Evolutionary conservation across 495 filamentous ascomycete genomes (phyloP).

Genomic region (Penicillium canescens): DNA sequence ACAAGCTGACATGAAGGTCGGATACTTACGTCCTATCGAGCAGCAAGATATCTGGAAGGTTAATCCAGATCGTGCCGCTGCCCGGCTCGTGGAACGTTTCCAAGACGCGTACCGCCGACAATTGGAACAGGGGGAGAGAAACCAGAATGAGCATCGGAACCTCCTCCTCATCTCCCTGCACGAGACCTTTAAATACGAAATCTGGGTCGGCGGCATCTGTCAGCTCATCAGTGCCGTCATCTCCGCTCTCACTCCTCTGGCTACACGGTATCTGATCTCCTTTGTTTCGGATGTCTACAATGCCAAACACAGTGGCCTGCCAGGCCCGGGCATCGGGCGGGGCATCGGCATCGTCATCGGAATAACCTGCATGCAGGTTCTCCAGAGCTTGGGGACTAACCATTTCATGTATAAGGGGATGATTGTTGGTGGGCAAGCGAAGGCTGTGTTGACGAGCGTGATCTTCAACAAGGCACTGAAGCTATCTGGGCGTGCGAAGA

Average conservation of each 20-base stretch:
- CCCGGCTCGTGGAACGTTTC: conserved; percentile 66
- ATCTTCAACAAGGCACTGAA: conserved; percentile 84
- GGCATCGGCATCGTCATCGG: conserved; percentile 77
- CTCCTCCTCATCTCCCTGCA: conserved; percentile 78
- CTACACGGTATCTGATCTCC: conserved; percentile 71
- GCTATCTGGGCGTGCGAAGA: conserved; percentile 75
- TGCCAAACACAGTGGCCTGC: conserved; percentile 39
- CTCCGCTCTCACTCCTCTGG: conserved; percentile 72
- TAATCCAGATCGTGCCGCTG: conserved; percentile 73
- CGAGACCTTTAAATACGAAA: conserved; percentile 84
- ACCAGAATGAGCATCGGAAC: conserved; percentile 64
- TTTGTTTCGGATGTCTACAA: conserved; percentile 81
- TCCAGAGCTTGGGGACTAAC: conserved; percentile 70
- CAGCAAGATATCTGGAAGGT: conserved; percentile 84
- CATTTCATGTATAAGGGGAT: conserved; percentile 83
- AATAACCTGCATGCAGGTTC: conserved; percentile 72
- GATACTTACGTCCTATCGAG: conserved; percentile 83
- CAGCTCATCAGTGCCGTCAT: conserved; percentile 69
- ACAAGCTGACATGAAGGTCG: too few species aligned
- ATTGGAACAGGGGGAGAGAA: too few species aligned
- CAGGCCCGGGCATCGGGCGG: conserved; percentile 59
- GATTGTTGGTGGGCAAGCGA: conserved; percentile 74
- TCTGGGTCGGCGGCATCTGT: conserved; percentile 80
- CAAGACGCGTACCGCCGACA: too few species aligned
- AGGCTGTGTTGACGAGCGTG: conserved; percentile 70